Conservation (phyloP, 169 alveolate species). For the Plasmodium yoelii region DNA sequence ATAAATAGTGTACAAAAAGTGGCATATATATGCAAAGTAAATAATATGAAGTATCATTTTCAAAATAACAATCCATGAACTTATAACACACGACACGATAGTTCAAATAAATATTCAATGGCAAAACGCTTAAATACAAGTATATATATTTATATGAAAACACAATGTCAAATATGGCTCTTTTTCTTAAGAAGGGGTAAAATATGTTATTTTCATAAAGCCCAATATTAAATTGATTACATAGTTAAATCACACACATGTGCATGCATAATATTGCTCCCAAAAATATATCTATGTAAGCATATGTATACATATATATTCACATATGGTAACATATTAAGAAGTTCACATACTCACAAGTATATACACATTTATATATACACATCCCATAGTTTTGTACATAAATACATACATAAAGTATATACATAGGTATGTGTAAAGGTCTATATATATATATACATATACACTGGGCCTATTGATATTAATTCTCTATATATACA, state of each 20-base stretch:
- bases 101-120: too few species aligned
- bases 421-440: neutral
- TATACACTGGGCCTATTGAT: neutral
- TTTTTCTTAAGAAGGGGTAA: too few species aligned
- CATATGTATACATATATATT: neutral
- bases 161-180: too few species aligned
- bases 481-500: too few species aligned
- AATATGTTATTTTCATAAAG: too few species aligned
- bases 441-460: constrained; percentile 21
- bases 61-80: too few species aligned
- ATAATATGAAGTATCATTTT: too few species aligned
- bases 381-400: neutral
- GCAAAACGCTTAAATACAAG: too few species aligned
- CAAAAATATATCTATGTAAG: neutral
- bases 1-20: neutral
- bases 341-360: neutral
- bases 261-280: neutral
- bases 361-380: neutral
- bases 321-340: neutral
- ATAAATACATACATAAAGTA: neutral
- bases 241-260: neutral
- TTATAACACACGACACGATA: too few species aligned
- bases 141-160: too few species aligned
- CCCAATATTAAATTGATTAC: too few species aligned
- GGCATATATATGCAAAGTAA: too few species aligned